Evolutionary conservation across 352 stramenopile genomes (phyloP), one percentile per base, ranked within the genome.

Genomic region (Phytophthora ohioensis): DNA sequence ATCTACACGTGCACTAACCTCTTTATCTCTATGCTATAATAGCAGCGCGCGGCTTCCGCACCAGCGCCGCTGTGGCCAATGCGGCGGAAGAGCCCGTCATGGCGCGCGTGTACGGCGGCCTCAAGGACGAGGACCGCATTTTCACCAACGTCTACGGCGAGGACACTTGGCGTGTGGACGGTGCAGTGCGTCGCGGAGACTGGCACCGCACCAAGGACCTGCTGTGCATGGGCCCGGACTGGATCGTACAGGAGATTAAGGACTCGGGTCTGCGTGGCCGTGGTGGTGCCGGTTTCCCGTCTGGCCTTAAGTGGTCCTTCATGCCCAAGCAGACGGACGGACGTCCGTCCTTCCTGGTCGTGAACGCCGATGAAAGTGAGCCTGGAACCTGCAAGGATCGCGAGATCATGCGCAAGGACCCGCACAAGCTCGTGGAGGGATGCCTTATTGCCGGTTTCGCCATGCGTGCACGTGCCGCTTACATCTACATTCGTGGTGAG

Each of bases 351-450:
- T 99, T 99, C 83, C 85, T 99, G n/a, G 97, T 99, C 21, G 97
- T 99, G 21, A 99, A 99, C 82, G 98, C 98, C 57, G 98, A 99
- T 79, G 98, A 99, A 86, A 98, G 84, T 47, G 98, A 99, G 84
- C 98, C 98, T 0, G 98, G 98, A 30, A 99, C 98, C 41, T 99
- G 98, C 90, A 99, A 99, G 85, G 98, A 99, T 81, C 95, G 98
- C 46, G 98, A 99, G 86, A 99, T 99, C 78, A 99, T 99, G 97
- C 94, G 98, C 59, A 99, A 99, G 81, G 98, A 99, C 79, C 98
- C 98, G 45, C 98, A 99, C 88, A 99, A 99, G 85, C 87, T 99
- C 46, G 90, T 99, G 15, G 98, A 99, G 73, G 98, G 98, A 45
- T 99, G 97, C 69, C 81, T 99, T 17, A 69, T 99, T 41, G 96